A percentile compares a stretch with the other conserved stretches of the same genome.
These are phyloP conservation scores for Citrullus amarus DNA, from an alignment of 306 rosid genomes.

Conservation along the genomic window DNA sequence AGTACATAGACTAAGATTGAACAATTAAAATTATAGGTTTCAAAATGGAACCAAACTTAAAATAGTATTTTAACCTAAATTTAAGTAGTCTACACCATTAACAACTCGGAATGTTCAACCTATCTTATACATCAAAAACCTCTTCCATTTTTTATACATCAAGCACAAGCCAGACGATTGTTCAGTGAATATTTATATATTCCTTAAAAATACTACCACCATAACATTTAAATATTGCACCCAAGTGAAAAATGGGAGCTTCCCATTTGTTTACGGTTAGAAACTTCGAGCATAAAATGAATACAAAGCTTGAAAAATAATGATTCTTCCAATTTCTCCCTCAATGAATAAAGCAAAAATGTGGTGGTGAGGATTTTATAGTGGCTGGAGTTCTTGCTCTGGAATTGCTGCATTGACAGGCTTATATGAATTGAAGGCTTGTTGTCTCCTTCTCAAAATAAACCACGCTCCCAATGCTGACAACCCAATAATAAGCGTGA, in stretches of 20 bases:
- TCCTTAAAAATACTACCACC: background rate
- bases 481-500: conserved; percentile 32
- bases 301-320: background rate
- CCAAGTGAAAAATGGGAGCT: background rate
- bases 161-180: too few species aligned
- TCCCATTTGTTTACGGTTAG: background rate
- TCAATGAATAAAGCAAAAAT: background rate
- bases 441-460: conserved; percentile 47
- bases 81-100: too few species aligned
- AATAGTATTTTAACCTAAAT: too few species aligned
- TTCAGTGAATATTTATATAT: too few species aligned
- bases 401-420: conserved; percentile 47
- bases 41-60: too few species aligned
- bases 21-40: too few species aligned
- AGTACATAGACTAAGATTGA: too few species aligned
- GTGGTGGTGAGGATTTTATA: conserved; percentile 14
- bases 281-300: background rate
- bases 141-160: too few species aligned
- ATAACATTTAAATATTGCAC: background rate
- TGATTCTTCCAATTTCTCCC: background rate
- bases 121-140: too few species aligned
- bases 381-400: conserved; percentile 92
- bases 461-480: conserved; percentile 48
- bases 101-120: too few species aligned
- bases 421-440: conserved; percentile 40